Percentiles rank a stretch among this genome's conserved stretches.
These are phyloP conservation scores for Sugiyamaella neomexicana DNA, from an alignment of 1,139 yeast species.

Conservation along the genomic window DNA sequence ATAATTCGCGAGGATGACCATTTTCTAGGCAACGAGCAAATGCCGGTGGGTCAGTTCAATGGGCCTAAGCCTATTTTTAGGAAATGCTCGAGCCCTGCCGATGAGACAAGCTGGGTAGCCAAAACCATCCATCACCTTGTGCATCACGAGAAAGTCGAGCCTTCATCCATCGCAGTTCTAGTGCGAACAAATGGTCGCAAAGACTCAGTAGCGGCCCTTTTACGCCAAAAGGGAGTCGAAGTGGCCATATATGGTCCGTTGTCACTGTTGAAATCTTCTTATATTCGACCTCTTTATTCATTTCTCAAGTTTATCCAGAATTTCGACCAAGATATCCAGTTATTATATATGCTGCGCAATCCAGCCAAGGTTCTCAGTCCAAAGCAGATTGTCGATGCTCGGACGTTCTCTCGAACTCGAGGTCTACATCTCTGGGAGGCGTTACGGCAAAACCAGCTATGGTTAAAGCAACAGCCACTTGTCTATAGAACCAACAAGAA, in stretches of 20 bases:
- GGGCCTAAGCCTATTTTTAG: slow-evolving; percentile 20
- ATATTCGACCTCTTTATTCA: slow-evolving; percentile 21
- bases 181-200: slow-evolving; percentile 23
- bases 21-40: slow-evolving; percentile 10
- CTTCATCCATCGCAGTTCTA: slow-evolving; percentile 28
- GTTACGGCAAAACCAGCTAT: slow-evolving; percentile 14
- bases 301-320: slow-evolving; percentile 21
- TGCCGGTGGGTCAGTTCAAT: slow-evolving; percentile 19
- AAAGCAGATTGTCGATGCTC: slow-evolving; percentile 15
- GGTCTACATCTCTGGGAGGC: slow-evolving; percentile 19
- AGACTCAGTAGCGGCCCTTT: slow-evolving; percentile 15
- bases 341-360: slow-evolving; percentile 18
- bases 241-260: slow-evolving; percentile 20
- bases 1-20: slow-evolving; percentile 60
- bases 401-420: background rate
- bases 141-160: slow-evolving; percentile 11
- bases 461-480: slow-evolving; percentile 7
- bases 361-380: slow-evolving; percentile 19
- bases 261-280: slow-evolving; percentile 17
- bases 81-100: slow-evolving; percentile 9
- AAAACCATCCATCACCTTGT: slow-evolving; percentile 18
- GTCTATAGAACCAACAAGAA: background rate
- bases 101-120: slow-evolving; percentile 26
- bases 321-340: slow-evolving; percentile 18
- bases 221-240: slow-evolving; percentile 17